These are phyloP conservation scores for Termitomyces sp. DNA, from an alignment of 1,284 basidiomycete species.

Conservation along the genomic window DNA sequence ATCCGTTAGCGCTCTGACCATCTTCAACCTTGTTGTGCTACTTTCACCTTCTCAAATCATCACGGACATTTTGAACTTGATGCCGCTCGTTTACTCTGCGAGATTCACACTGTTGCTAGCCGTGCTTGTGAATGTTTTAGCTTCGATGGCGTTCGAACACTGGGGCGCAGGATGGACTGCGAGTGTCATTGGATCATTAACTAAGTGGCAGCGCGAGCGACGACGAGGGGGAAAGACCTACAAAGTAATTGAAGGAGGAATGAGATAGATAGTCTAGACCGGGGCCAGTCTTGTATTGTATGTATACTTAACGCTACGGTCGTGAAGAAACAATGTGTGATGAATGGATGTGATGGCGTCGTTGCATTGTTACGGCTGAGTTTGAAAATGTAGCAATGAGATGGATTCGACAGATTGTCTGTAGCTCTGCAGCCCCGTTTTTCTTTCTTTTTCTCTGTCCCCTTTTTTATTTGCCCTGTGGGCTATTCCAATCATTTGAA, in stretches of 20 bases:
- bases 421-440: slow-evolving; percentile 15
- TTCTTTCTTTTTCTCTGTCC: slow-evolving; percentile 23
- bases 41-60: slow-evolving; percentile 64
- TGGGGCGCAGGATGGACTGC: slow-evolving; percentile 68
- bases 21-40: slow-evolving; percentile 74
- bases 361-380: slow-evolving; percentile 26
- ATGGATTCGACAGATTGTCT: neutral
- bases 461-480: slow-evolving; percentile 40
- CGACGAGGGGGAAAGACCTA: slow-evolving; percentile 57
- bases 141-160: slow-evolving; percentile 78
- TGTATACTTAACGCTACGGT: neutral
- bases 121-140: slow-evolving; percentile 69
- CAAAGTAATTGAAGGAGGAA: slow-evolving; percentile 67
- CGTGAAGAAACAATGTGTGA: slow-evolving; percentile 1
- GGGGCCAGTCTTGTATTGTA: neutral
- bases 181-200: slow-evolving; percentile 45
- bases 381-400: slow-evolving; percentile 19
- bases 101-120: slow-evolving; percentile 67
- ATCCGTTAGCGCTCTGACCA: slow-evolving; percentile 60
- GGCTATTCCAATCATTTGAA: slow-evolving; percentile 53
- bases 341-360: slow-evolving; percentile 5
- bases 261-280: slow-evolving; percentile 35
- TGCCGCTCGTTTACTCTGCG: slow-evolving; percentile 69
- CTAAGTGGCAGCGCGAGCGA: slow-evolving; percentile 40
- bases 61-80: slow-evolving; percentile 70